Evolutionary conservation across 306 rosid genomes (phyloP).

Genomic region (Vigna angularis): DNA sequence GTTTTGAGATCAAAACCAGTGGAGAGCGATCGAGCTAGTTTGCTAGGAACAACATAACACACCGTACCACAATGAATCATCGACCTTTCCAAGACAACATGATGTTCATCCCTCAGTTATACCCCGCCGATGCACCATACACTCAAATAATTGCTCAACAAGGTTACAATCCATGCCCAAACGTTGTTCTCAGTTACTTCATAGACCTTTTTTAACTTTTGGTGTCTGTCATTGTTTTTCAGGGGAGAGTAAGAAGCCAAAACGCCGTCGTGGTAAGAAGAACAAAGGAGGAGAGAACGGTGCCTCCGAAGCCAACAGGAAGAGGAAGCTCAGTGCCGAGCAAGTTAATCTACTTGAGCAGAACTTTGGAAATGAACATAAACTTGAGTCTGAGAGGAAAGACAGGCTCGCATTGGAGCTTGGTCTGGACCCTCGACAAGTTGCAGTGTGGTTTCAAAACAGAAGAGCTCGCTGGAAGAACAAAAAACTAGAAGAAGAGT

Average conservation of each 20-base stretch:
- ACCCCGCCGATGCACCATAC: constrained; percentile 59
- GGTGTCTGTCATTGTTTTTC: not conserved
- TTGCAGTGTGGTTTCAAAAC: constrained; percentile 96
- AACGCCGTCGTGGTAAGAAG: constrained; percentile 71
- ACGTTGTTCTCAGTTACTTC: not conserved
- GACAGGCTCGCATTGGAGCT: constrained; percentile 80
- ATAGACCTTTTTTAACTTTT: not conserved
- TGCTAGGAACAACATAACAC: not conserved
- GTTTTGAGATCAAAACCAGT: constrained; percentile 35
- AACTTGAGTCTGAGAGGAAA: constrained; percentile 83
- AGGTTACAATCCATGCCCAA: constrained; percentile 52
- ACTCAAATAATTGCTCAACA: constrained; percentile 64
- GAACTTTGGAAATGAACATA: constrained; percentile 77
- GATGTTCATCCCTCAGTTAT: constrained; percentile 64
- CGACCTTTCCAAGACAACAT: constrained; percentile 55
- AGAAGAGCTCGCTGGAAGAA: constrained; percentile 97
- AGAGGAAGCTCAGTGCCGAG: constrained; percentile 78
- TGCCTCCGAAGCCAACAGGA: constrained; percentile 51
- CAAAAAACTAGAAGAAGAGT: constrained; percentile 86
- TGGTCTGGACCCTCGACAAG: constrained; percentile 91
- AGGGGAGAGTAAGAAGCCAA: constrained; percentile 61
- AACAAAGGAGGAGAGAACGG: constrained; percentile 60
- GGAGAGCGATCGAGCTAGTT: not conserved
- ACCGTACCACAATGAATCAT: constrained; percentile 45
- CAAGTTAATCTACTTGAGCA: constrained; percentile 76